Conservation (phyloP, 805 yeast species). For the Starmerella geochares region DNA sequence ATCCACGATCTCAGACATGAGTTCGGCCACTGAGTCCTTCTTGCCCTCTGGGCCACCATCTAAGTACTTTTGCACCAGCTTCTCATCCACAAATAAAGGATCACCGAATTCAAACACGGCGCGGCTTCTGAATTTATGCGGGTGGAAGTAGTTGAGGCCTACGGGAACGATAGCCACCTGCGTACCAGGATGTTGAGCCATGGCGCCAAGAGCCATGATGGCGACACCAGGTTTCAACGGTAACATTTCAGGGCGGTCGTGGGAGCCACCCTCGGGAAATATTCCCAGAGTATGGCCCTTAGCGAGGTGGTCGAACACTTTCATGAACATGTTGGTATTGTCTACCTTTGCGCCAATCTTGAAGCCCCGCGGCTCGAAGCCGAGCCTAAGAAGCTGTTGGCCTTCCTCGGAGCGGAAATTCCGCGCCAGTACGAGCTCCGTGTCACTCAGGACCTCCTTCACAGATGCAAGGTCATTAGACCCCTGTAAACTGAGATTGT, state of each 20-base stretch:
- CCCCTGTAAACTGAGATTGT: constrained; percentile 45
- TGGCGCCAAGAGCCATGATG: constrained; percentile 93
- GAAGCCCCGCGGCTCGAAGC: constrained; percentile 42
- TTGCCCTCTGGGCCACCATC: constrained; percentile 48
- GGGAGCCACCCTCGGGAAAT: constrained; percentile 98
- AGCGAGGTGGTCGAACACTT: constrained; percentile 74
- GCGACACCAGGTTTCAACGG: constrained; percentile 97
- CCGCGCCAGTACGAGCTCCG: constrained; percentile 55
- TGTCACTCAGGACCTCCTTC: constrained; percentile 56
- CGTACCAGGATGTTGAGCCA: constrained; percentile 63
- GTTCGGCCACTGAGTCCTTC: constrained; percentile 60
- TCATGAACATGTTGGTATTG: constrained; percentile 71
- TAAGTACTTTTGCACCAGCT: constrained; percentile 55
- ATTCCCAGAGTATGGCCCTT: constrained; percentile 79
- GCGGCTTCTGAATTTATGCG: constrained; percentile 88
- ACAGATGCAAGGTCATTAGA: constrained; percentile 70
- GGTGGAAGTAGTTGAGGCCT: constrained; percentile 95
- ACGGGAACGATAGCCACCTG: constrained; percentile 87
- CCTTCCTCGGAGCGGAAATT: constrained; percentile 45
- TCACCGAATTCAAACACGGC: constrained; percentile 92
- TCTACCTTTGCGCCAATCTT: constrained; percentile 75
- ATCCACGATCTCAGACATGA: constrained; percentile 59
- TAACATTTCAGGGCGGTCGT: constrained; percentile 80
- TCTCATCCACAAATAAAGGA: constrained; percentile 58
- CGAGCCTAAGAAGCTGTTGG: constrained; percentile 11